Conservation (phyloP, 208 protist genomes). For the Tetramitus jugosus region DNA sequence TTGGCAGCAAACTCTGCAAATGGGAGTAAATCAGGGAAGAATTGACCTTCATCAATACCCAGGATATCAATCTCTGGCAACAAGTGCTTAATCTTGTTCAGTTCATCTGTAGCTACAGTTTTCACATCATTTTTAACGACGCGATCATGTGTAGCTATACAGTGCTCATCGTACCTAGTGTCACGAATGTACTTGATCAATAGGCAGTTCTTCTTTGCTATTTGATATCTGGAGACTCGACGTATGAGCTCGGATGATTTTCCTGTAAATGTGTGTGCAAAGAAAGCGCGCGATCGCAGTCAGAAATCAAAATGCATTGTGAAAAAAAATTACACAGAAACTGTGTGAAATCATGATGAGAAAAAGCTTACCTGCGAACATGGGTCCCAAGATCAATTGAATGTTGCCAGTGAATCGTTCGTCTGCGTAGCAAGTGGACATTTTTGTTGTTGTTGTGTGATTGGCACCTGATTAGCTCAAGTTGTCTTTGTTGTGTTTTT, state of each 20-base stretch:
- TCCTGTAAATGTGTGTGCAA: not conserved
- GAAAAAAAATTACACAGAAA: not conserved
- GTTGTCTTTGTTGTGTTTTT: too few relatives aligned
- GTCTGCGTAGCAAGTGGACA: too few relatives aligned
- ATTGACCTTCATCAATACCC: constrained; percentile 80
- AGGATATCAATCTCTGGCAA: constrained; percentile 71
- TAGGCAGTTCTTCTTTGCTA: constrained; percentile 60
- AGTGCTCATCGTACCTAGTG: constrained; percentile 62
- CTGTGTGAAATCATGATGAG: not conserved
- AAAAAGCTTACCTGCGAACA: constrained; percentile 70
- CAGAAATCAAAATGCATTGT: not conserved
- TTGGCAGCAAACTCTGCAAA: constrained; percentile 72
- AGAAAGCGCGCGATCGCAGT: not conserved
- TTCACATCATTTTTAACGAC: constrained; percentile 45
- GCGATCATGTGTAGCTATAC: constrained; percentile 72
- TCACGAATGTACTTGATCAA: constrained; percentile 83
- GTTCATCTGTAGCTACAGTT: constrained; percentile 49
- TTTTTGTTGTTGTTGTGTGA: too few relatives aligned
- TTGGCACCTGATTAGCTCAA: too few relatives aligned
- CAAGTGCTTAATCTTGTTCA: constrained; percentile 52
- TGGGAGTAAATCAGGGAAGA: constrained; percentile 78
- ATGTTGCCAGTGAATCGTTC: constrained; percentile 52
- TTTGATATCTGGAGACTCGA: constrained; percentile 64
- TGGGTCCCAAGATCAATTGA: constrained; percentile 83
- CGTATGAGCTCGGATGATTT: constrained; percentile 86